These are phyloP conservation scores for Lactifluus subvellereus DNA, from an alignment of 768 basidiomycete genomes.

Conservation along the genomic window DNA sequence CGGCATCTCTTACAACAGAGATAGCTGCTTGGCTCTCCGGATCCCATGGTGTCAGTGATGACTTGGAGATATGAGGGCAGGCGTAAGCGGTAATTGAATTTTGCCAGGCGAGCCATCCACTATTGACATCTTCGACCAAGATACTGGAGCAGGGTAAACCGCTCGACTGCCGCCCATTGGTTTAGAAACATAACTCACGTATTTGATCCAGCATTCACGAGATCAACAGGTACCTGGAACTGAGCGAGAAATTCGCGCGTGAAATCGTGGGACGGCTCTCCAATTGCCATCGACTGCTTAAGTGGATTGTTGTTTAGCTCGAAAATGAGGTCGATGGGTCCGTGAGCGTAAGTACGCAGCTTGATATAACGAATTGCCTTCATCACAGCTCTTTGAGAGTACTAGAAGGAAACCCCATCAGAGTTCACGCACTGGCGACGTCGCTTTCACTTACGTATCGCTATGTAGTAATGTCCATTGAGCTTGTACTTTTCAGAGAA, in stretches of 20 bases:
- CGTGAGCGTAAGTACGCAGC: slow-evolving; percentile 61
- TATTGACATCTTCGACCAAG: slow-evolving; percentile 49
- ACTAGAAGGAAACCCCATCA: slow-evolving; percentile 35
- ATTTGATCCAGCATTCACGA: slow-evolving; percentile 30
- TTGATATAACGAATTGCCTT: slow-evolving; percentile 76
- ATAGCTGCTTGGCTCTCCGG: slow-evolving; percentile 45
- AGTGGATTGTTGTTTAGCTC: slow-evolving; percentile 65
- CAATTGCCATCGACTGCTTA: slow-evolving; percentile 43
- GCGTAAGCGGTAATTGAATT: slow-evolving; percentile 41
- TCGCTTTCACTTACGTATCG: slow-evolving; percentile 46
- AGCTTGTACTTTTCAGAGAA: slow-evolving; percentile 10
- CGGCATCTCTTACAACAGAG: slow-evolving; percentile 44
- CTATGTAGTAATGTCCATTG: slow-evolving; percentile 30
- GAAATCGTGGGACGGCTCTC: slow-evolving; percentile 43
- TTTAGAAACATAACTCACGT: slow-evolving; percentile 38
- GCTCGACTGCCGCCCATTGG: slow-evolving; percentile 2
- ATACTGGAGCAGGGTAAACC: slow-evolving; percentile 33
- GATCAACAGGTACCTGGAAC: slow-evolving; percentile 48
- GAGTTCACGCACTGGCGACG: not conserved
- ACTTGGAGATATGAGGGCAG: slow-evolving; percentile 42
- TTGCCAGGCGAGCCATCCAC: slow-evolving; percentile 69
- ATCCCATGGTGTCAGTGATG: slow-evolving; percentile 60
- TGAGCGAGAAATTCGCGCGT: slow-evolving; percentile 50
- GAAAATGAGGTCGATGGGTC: slow-evolving; percentile 53
- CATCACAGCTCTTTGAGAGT: slow-evolving; percentile 68